A percentile compares a stretch with the other conserved stretches of the same genome.
phyloP scores from a whole-genome alignment of 75 land plant genomes.

The Cryptomeria japonica region DNA sequence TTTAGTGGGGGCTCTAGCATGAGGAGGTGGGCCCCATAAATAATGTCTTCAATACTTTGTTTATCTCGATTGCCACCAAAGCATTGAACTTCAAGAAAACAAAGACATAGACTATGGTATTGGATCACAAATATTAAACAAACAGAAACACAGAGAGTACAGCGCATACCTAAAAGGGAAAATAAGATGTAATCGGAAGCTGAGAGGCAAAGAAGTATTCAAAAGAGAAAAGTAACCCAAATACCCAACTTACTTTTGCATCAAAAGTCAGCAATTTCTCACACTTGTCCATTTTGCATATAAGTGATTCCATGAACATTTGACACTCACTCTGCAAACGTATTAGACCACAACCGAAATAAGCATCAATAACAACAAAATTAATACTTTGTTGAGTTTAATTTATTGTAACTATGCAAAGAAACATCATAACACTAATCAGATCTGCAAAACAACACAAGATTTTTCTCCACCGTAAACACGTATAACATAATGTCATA shows the following conservation, averaged over 20 bases:
- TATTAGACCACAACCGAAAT: slow-evolving; percentile 3
- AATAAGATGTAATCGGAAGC: not conserved
- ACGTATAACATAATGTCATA: no score
- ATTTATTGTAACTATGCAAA: not conserved
- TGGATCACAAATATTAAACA: not conserved
- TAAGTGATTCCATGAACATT: slow-evolving; percentile 87
- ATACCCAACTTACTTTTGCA: slow-evolving; percentile 37
- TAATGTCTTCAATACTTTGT: no score
- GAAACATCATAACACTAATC: not conserved
- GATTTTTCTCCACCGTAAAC: not conserved
- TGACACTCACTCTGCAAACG: slow-evolving; percentile 62
- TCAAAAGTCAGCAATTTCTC: slow-evolving; percentile 77
- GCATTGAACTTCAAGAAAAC: not conserved
- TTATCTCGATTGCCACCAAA: no score
- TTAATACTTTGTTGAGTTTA: not conserved
- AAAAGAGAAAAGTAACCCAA: not conserved
- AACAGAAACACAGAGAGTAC: not conserved
- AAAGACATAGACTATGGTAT: not conserved
- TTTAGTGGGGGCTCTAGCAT: no score
- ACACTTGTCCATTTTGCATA: slow-evolving; percentile 80
- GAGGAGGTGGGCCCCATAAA: no score
- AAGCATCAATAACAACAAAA: not conserved
- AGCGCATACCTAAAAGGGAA: not conserved
- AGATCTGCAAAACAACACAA: not conserved
- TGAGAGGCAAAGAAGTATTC: not conserved